Evolutionary conservation across 306 rosid species (phyloP).

Genomic region (Castanospermum australe): DNA sequence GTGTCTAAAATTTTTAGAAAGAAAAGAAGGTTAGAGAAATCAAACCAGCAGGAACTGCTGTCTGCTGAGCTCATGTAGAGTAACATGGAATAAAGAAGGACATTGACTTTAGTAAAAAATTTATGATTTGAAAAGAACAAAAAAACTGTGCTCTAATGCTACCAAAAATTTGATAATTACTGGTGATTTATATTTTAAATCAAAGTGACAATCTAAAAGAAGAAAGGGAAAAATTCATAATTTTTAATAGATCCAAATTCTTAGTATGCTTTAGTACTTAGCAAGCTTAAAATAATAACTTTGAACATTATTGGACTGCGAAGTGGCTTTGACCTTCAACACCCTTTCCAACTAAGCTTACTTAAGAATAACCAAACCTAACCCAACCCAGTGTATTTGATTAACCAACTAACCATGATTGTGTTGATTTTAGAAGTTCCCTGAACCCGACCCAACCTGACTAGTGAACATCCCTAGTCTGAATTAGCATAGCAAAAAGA

Average conservation of each 20-base stretch:
- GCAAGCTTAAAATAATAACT: background rate
- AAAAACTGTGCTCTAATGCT: background rate
- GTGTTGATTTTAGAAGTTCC: background rate
- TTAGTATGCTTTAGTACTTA: background rate
- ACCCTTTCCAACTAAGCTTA: background rate
- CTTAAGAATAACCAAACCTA: background rate
- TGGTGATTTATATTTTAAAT: background rate
- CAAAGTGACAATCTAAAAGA: background rate
- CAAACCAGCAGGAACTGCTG: background rate
- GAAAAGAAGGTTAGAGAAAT: conserved; percentile 16
- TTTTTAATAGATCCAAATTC: background rate
- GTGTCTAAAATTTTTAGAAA: conserved; percentile 52
- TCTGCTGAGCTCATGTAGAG: background rate
- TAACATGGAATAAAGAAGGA: background rate
- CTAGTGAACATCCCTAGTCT: background rate
- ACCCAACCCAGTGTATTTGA: background rate
- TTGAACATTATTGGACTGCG: background rate
- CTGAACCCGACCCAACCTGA: background rate
- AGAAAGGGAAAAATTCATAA: background rate
- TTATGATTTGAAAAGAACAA: background rate
- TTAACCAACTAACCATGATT: background rate
- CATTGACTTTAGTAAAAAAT: background rate
- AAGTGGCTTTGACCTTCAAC: background rate
- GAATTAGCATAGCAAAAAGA: background rate
- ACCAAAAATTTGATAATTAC: background rate